phyloP scores from a whole-genome alignment of 345 rosid species.

The Isatis tinctoria region DNA sequence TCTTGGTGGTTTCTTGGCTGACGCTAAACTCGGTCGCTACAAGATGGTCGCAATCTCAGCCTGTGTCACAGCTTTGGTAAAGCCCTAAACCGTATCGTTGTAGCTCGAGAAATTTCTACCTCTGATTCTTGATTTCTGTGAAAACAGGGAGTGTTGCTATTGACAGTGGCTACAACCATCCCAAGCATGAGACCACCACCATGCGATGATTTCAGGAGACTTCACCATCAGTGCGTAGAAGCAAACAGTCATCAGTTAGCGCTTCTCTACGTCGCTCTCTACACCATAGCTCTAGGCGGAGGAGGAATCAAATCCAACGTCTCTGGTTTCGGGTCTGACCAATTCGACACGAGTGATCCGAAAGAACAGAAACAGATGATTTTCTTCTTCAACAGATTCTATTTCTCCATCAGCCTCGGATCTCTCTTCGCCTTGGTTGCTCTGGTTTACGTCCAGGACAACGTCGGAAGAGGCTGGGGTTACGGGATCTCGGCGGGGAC shows the following conservation, averaged over 20 bases:
- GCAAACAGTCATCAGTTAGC: constrained; percentile 63
- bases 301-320: constrained; percentile 95
- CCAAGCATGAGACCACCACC: constrained; percentile 75
- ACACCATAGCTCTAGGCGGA: constrained; percentile 73
- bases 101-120: not conserved
- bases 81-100: not conserved
- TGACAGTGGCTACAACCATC: constrained; percentile 68
- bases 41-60: constrained; percentile 64
- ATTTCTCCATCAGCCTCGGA: constrained; percentile 66
- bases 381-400: constrained; percentile 76
- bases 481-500: constrained; percentile 86
- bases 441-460: constrained; percentile 83
- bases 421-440: constrained; percentile 72
- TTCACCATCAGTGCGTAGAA: constrained; percentile 62
- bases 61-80: constrained; percentile 64
- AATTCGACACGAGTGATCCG: constrained; percentile 68
- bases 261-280: constrained; percentile 74
- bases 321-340: constrained; percentile 92
- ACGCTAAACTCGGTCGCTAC: constrained; percentile 86
- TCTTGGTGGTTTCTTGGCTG: constrained; percentile 90
- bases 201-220: constrained; percentile 53
- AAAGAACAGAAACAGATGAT: constrained; percentile 76
- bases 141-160: constrained; percentile 56
- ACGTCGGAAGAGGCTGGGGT: constrained; percentile 92
- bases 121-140: not conserved